Percentiles rank a stretch among this genome's conserved stretches.
Evolutionary conservation across 2,329 filamentous ascomycete genomes (phyloP).

Genomic region (Penicillium concentricum): DNA sequence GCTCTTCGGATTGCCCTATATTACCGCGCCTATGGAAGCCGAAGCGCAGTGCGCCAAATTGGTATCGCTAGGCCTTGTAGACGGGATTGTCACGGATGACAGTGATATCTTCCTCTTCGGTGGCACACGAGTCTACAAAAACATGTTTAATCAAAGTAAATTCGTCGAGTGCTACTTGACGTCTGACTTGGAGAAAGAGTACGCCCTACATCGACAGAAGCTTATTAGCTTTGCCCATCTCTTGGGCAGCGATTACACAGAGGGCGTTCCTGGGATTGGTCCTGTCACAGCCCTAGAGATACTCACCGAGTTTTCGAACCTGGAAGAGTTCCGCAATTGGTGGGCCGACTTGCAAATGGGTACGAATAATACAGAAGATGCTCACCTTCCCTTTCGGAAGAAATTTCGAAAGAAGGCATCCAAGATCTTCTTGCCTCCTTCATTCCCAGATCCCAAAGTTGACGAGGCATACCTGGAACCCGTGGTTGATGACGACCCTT

Average conservation of each 20-base stretch:
- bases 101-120: constrained; percentile 96
- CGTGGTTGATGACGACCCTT: constrained; percentile 75
- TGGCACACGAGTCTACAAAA: constrained; percentile 95
- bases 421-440: constrained; percentile 80
- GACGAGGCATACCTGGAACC: constrained; percentile 81
- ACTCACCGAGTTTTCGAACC: constrained; percentile 75
- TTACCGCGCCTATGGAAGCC: constrained; percentile 98
- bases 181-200: constrained; percentile 80
- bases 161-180: constrained; percentile 94
- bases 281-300: constrained; percentile 95
- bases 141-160: constrained; percentile 99
- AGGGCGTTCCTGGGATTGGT: constrained; percentile 84
- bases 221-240: constrained; percentile 89
- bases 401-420: constrained; percentile 83
- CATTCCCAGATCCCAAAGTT: constrained; percentile 77
- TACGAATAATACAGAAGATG: constrained; percentile 56
- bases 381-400: constrained; percentile 67
- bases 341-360: constrained; percentile 78
- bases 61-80: constrained; percentile 80
- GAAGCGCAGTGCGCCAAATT: constrained; percentile 96
- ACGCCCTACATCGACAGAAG: constrained; percentile 80
- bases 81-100: constrained; percentile 97
- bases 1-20: constrained; percentile 91
- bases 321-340: constrained; percentile 82
- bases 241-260: constrained; percentile 90